A percentile compares a stretch with the other conserved stretches of the same genome.
Conservation (phyloP, 2,329 filamentous ascomycete species). For the Fusarium fujikuroi region DNA sequence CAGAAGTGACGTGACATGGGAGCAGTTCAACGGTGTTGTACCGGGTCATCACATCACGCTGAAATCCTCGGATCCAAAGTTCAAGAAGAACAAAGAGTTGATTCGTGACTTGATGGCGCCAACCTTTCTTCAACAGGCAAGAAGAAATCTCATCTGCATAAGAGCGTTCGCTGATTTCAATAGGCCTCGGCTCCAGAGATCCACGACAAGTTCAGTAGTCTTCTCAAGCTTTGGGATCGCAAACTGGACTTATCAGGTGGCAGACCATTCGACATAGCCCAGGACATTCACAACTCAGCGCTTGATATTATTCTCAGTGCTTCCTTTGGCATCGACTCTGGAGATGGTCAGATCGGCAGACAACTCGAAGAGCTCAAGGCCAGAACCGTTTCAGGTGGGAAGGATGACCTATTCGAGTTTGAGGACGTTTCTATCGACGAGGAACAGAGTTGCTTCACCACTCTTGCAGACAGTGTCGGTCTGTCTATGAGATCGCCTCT, state of each 20-base stretch:
- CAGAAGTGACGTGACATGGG: neutral
- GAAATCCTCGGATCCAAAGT: constrained; percentile 13
- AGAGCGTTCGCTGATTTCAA: neutral
- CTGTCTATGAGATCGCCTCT: constrained; percentile 12
- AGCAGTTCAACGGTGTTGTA: neutral
- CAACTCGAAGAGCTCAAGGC: constrained; percentile 17
- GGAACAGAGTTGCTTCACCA: constrained; percentile 13
- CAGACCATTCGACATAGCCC: constrained; percentile 44
- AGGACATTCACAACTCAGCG: constrained; percentile 46
- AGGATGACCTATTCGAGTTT: constrained; percentile 27
- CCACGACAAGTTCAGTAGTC: constrained; percentile 42
- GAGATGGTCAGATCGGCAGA: neutral
- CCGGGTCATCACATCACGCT: constrained; percentile 18
- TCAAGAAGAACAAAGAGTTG: constrained; percentile 38
- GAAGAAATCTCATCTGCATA: accelerated
- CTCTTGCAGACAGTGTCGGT: constrained; percentile 15
- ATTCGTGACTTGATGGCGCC: constrained; percentile 32
- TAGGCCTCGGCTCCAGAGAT: constrained; percentile 48
- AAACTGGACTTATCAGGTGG: constrained; percentile 43
- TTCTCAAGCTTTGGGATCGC: constrained; percentile 48
- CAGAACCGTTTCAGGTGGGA: neutral
- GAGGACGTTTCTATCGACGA: constrained; percentile 3
- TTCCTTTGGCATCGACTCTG: constrained; percentile 43
- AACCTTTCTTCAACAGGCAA: constrained; percentile 25
- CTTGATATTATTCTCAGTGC: constrained; percentile 48